Evolutionary conservation across 106 monocot species (phyloP).

Genomic region (Posidonia australis): DNA sequence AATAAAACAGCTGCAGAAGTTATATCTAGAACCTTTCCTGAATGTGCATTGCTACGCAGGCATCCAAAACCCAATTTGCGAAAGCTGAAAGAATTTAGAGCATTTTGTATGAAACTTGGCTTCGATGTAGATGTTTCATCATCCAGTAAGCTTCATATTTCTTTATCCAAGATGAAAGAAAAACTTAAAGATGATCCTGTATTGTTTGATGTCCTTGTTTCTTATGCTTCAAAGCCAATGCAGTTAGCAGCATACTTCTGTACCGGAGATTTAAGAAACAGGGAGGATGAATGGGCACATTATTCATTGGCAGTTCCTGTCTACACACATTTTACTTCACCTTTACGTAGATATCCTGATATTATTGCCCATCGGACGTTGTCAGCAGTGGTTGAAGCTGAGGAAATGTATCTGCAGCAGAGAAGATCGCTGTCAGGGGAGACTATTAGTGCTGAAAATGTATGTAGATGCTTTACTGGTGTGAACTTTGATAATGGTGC

Average conservation of each 20-base stretch:
- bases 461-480: constrained; percentile 41
- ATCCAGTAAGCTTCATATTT: constrained; percentile 60
- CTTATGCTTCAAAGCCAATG: constrained; percentile 82
- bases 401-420: constrained; percentile 40
- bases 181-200: constrained; percentile 62
- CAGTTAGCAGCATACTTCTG: constrained; percentile 81
- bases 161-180: constrained; percentile 60
- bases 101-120: constrained; percentile 71
- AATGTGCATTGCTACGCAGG: constrained; percentile 66
- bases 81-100: constrained; percentile 80
- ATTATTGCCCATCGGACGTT: constrained; percentile 86
- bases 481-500: constrained; percentile 39
- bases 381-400: constrained; percentile 62
- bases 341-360: constrained; percentile 88
- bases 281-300: constrained; percentile 76
- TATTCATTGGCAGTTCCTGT: constrained; percentile 66
- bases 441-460: constrained; percentile 3
- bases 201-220: constrained; percentile 62
- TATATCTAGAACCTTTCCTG: constrained; percentile 71
- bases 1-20: constrained; percentile 71
- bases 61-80: constrained; percentile 81
- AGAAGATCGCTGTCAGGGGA: constrained; percentile 1
- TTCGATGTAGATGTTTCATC: constrained; percentile 78
- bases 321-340: constrained; percentile 93
- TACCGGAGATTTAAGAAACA: constrained; percentile 51